These are phyloP conservation scores for Malassezia dermatis DNA, from an alignment of 1,284 basidiomycete species.

Conservation along the genomic window DNA sequence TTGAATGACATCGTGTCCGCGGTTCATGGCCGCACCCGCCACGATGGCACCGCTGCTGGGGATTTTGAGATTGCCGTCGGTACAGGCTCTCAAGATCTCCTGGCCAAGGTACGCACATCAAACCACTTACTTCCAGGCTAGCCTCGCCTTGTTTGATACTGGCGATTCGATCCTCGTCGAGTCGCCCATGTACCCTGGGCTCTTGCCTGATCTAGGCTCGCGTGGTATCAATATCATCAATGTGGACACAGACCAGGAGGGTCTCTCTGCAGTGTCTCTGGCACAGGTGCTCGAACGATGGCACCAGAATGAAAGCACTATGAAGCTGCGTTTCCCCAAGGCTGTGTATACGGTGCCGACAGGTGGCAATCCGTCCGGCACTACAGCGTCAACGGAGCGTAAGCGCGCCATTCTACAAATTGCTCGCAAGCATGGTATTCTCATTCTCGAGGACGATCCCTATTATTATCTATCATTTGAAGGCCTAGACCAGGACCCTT, in stretches of 20 bases:
- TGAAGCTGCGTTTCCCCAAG: constrained; percentile 59
- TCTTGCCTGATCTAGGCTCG: constrained; percentile 31
- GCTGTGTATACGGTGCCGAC: constrained; percentile 65
- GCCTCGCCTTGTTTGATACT: constrained; percentile 59
- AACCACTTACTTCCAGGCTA: constrained; percentile 45
- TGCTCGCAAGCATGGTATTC: constrained; percentile 32
- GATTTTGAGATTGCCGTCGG: constrained; percentile 58
- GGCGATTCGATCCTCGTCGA: constrained; percentile 77
- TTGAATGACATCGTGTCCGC: constrained; percentile 53
- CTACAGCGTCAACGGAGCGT: constrained; percentile 53
- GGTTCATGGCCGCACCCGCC: constrained; percentile 58
- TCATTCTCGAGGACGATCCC: constrained; percentile 38
- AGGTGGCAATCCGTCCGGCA: constrained; percentile 46
- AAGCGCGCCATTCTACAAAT: constrained; percentile 68
- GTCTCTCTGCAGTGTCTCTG: constrained; percentile 60
- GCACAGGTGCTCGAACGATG: constrained; percentile 63
- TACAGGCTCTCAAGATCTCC: constrained; percentile 73
- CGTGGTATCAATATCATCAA: constrained; percentile 46
- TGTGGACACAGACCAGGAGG: constrained; percentile 67
- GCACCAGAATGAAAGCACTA: constrained; percentile 54
- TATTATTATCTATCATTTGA: constrained; percentile 41
- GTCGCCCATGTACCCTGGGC: constrained; percentile 65
- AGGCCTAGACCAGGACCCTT: constrained; percentile 33
- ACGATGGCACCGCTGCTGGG: constrained; percentile 19
- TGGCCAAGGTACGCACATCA: constrained; percentile 56